Base-by-base conservation (phyloP, 352 stramenopile species). In the Phytophthora sansomeana region DNA sequence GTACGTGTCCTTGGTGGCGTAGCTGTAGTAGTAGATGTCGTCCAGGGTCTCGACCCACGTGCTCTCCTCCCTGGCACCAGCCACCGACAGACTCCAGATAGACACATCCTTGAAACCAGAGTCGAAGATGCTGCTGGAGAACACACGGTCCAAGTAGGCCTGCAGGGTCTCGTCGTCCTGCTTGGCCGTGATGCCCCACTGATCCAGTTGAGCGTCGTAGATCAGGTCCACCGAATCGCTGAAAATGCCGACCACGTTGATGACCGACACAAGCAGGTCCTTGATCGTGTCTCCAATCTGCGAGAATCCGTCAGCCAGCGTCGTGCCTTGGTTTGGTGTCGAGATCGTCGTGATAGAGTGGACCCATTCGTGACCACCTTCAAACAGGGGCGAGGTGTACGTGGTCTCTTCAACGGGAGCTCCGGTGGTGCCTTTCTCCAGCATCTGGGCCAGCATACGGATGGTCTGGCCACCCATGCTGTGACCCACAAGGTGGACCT, bases 381-480 rank as follows among this genome's bases (percentile, higher is more conserved):
- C 51, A 30, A 91, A 89, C n/a, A 90, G 38, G 9, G 69, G 46
- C 17, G 73, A 68, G 1, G 75, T 74, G 13, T 64, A 56, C 0
- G 72, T n/a, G 4, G 43, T 58, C 29, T 83, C 70, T 11, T 69
- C 71, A 2, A 75, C 57, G 0, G 76, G 79, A 0, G 82, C 73
- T 13, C 78, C 79, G 5, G 54, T 74, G 1, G 56, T 77, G n/a
- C 84, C 85, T 17, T 89, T 78, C 28, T 72, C 64, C 4, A 93
- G 75, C 33, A 93, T 42, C 43, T 91, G 77, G 28, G 83, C 51
- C 30, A 93, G 56, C 81, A 90, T 93, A 16, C 85, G 80, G 14
- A 89, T 81, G 17, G 82, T 93, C 55, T 86, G 77, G 9, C 85
- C 85, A 9, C 85, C 85, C 85, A 93, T 93, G 32, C 76, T 88